Base-by-base conservation (phyloP, 2,329 filamentous ascomycete species). In the Penicillium sp. region DNA sequence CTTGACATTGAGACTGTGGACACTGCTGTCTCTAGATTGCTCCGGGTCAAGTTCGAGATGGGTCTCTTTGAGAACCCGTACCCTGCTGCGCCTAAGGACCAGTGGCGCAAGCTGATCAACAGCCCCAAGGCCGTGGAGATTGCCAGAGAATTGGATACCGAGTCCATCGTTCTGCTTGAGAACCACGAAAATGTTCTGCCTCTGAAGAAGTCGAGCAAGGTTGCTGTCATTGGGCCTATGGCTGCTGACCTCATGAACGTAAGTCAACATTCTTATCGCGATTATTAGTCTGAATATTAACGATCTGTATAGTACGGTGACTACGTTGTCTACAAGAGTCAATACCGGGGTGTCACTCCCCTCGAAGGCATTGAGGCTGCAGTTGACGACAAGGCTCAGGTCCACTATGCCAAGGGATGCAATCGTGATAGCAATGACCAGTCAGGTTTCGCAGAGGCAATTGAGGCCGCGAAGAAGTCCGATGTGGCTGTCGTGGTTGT, bases 171-270 rank as follows among this genome's bases (percentile, higher is more conserved):
- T 5, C 75, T 86, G 9, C 75, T 86, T 1, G 83, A 86, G 70
- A 85, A 86, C 64, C 81, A 83, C 53, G 73, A 82, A 36, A 72
- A 77, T 12, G 67, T 76, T 4, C 74, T 86, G 8, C 83, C 83
- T 0, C 60, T 86, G 43, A 80, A 79, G 59, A 89, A 87, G 67
- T 78, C 82, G 8, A 86, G 85, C n/a, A 85, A 83, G 16, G 79
- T 90, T 55, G 87, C 87, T 5, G 85, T 91, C 16, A 88, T 91
- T 63, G 88, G 88, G 0, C 88, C 88, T 2, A 90, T 91, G 84
- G 88, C 85, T 1, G 82, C 88, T 61, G 85, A 84, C 0, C 88
- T 80, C 61, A 85, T 89, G 79, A 89, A 89, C 64, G 84, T 85
- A 63, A 73, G 81, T 75, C 5, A 19, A 12, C 5, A 12, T 5